phyloP scores from a whole-genome alignment of 1,139 yeast species.

The Debaryomyces psychrophilus region DNA sequence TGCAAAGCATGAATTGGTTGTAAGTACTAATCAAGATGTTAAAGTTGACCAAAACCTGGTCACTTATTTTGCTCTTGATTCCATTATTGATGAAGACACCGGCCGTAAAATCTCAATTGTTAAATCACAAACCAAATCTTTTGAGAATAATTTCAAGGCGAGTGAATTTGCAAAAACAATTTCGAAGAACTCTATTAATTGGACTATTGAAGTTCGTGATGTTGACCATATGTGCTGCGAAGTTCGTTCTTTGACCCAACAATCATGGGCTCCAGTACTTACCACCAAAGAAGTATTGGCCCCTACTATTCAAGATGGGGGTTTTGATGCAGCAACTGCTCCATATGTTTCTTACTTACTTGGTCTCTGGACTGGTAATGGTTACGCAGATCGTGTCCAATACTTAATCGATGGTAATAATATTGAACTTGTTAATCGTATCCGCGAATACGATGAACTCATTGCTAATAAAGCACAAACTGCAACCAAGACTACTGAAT shows the following conservation, averaged over 20 bases:
- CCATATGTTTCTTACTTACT: slow-evolving; percentile 33
- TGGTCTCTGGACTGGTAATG: slow-evolving; percentile 31
- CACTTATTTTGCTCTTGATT: slow-evolving; percentile 21
- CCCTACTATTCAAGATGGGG: slow-evolving; percentile 17
- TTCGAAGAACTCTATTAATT: slow-evolving; percentile 23
- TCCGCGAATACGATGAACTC: slow-evolving; percentile 6
- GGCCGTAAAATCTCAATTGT: slow-evolving; percentile 18
- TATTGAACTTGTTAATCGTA: slow-evolving; percentile 8
- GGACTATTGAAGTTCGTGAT: slow-evolving; percentile 41
- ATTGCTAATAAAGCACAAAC: slow-evolving; percentile 2
- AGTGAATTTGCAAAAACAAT: slow-evolving; percentile 21
- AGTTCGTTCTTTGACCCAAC: slow-evolving; percentile 30
- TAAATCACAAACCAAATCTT: slow-evolving; percentile 19
- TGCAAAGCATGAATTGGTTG: slow-evolving; percentile 33
- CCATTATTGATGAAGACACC: slow-evolving; percentile 7
- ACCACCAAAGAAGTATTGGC: slow-evolving; percentile 29
- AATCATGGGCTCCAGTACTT: slow-evolving; percentile 36
- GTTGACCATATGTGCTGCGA: slow-evolving; percentile 19
- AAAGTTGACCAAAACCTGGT: slow-evolving; percentile 23
- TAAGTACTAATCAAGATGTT: slow-evolving; percentile 28
- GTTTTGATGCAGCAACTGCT: slow-evolving; percentile 18
- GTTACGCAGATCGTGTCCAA: slow-evolving; percentile 16
- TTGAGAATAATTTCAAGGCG: slow-evolving; percentile 20
- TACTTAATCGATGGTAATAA: slow-evolving; percentile 25
- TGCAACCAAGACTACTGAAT: slow-evolving; percentile 9